Conservation (phyloP, 345 rosid species). For the Linum tenue region DNA sequence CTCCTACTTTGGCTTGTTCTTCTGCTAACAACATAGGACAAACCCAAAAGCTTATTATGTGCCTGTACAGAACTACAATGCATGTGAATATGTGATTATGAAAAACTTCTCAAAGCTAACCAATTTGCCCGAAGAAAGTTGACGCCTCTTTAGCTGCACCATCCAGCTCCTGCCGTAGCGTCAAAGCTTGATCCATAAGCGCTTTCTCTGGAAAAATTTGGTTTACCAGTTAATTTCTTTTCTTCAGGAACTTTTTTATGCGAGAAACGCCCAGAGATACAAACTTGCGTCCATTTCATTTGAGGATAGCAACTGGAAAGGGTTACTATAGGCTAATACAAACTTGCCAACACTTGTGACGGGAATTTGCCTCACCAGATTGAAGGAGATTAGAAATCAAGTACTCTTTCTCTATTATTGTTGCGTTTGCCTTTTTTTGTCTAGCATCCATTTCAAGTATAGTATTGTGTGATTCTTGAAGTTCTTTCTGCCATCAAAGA, state of each 20-base stretch:
- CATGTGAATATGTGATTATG: neutral
- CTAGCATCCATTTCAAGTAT: constrained; percentile 1
- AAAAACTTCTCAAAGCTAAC: neutral
- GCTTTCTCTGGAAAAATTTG: constrained; percentile 4
- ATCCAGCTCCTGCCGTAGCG: constrained; percentile 13
- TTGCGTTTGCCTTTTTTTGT: constrained; percentile 3
- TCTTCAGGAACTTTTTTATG: neutral
- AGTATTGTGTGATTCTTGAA: neutral
- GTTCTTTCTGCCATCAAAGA: neutral
- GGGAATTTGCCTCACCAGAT: constrained; percentile 1
- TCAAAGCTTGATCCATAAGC: constrained; percentile 9
- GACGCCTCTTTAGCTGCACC: constrained; percentile 14
- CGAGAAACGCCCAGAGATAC: neutral
- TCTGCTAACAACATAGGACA: neutral
- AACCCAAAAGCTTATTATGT: neutral
- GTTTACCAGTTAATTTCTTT: neutral
- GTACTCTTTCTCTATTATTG: constrained; percentile 3
- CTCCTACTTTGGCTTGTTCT: constrained; percentile 1
- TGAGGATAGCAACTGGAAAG: no score
- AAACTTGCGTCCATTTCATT: no score
- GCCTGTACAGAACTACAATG: neutral
- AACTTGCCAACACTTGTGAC: neutral
- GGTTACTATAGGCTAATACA: no score
- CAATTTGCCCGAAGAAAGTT: constrained; percentile 12
- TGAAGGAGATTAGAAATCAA: constrained; percentile 7